Evolutionary conservation across 2,329 filamentous ascomycete species (phyloP).

Genomic region (Dendrostoma leiphaemia): DNA sequence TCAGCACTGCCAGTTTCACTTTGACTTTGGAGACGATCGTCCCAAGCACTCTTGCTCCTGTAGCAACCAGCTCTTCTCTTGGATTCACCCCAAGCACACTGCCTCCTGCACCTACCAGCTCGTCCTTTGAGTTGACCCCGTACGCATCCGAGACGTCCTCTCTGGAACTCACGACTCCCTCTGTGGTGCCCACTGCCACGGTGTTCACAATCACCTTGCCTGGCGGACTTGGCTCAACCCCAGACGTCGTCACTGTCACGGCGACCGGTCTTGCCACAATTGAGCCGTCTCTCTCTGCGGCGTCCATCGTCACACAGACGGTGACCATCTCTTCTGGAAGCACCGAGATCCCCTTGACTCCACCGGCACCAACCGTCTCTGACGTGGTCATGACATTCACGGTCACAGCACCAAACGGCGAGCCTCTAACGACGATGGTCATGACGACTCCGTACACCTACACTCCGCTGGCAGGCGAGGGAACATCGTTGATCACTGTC

Average conservation of each 20-base stretch:
- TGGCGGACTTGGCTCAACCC: conserved; percentile 5
- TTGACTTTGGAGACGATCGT: conserved; percentile 15
- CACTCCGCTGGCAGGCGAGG: conserved; percentile 2
- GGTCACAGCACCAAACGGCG: conserved; percentile 13
- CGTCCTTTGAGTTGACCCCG: not conserved
- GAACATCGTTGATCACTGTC: conserved; percentile 11
- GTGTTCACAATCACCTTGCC: conserved; percentile 15
- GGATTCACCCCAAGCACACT: not conserved
- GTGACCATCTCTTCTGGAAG: conserved; percentile 8
- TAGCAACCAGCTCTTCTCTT: not conserved
- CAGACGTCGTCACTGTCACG: conserved; percentile 14
- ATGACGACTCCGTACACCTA: conserved; percentile 14
- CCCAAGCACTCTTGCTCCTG: not conserved
- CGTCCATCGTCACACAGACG: conserved; percentile 3
- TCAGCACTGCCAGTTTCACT: conserved; percentile 24
- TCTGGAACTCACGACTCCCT: not conserved
- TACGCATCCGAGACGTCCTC: not conserved
- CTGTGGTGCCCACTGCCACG: not conserved
- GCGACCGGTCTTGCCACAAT: conserved; percentile 3
- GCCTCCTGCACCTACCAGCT: not conserved
- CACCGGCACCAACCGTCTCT: conserved; percentile 7
- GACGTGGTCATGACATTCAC: conserved; percentile 24
- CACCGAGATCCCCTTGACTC: conserved; percentile 11
- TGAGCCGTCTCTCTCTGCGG: not conserved
- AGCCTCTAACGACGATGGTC: conserved; percentile 12